Percentiles rank a stretch among this genome's conserved stretches.
These are phyloP conservation scores for Lumnitzera racemosa DNA, from an alignment of 345 rosid species.

Conservation along the genomic window DNA sequence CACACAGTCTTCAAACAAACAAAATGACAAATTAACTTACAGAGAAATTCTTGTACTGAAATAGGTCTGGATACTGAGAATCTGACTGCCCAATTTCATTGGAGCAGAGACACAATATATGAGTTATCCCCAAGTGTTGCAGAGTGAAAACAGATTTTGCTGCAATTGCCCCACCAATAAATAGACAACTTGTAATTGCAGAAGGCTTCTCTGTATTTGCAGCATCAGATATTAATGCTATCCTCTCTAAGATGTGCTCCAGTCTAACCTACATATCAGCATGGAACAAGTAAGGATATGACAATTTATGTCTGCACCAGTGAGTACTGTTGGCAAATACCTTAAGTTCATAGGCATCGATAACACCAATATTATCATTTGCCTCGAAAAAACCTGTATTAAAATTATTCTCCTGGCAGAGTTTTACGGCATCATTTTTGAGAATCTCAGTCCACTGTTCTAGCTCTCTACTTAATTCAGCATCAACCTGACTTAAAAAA, in stretches of 20 bases:
- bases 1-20: neutral
- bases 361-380: slow-evolving; percentile 67
- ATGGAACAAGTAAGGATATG: neutral
- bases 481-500: slow-evolving; percentile 51
- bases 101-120: slow-evolving; percentile 83
- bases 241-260: slow-evolving; percentile 96
- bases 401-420: slow-evolving; percentile 92
- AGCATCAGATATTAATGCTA: slow-evolving; percentile 86
- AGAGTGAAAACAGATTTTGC: slow-evolving; percentile 82
- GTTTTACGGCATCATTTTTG: slow-evolving; percentile 72
- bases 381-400: slow-evolving; percentile 92
- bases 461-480: slow-evolving; percentile 79
- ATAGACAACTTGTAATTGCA: slow-evolving; percentile 52
- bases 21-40: slow-evolving; percentile 35
- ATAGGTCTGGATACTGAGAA: slow-evolving; percentile 74
- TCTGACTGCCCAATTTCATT: slow-evolving; percentile 98
- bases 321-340: slow-evolving; percentile 21
- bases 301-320: neutral
- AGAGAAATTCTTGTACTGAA: slow-evolving; percentile 73
- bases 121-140: slow-evolving; percentile 74
- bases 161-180: slow-evolving; percentile 92
- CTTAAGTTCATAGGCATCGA: slow-evolving; percentile 97
- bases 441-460: slow-evolving; percentile 97
- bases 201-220: slow-evolving; percentile 97
- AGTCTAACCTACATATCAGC: slow-evolving; percentile 67